Evolutionary conservation across 2,329 filamentous ascomycete species (phyloP), one percentile per base, ranked within the genome.

Genomic region (Tothia fuscella): DNA sequence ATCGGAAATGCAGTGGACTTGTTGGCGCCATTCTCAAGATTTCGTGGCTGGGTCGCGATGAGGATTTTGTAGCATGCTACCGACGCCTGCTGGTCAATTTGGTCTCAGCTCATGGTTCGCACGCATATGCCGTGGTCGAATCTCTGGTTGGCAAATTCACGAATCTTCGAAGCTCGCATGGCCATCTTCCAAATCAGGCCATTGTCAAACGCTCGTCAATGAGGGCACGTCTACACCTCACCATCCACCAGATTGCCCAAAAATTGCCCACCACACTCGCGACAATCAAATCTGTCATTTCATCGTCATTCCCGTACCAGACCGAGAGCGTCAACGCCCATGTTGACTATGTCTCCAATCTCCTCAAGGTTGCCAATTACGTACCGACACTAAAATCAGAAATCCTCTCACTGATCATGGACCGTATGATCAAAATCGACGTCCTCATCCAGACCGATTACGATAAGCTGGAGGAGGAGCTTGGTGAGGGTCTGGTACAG

Each of bases 401-500:
- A 47, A 78, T 96, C 19, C 71, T 94, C 48, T 79, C 86, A 43
- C 66, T 93, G 10, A 81, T 96, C 36, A 81, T 87, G 31, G 82
- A 89, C 51, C 80, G 84, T 47, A 71, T 96, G 6, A 85, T 96
- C 53, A 91, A 91, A 61, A 84, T 96, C 45, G 91, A 98, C 56
- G 86, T 93, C 1, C 84, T 95, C 56, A 91, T 96, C 60, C 89
- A 95, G 61, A 75, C 88, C 38, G 88, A 96, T 53, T 67, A 96
- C 53, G 87, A 96, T 48, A 88, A 96, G 51, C 66, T 94, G 47
- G 89, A 95, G 47, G 87, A 96, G 48, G 88, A 96, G 52, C 67
- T 94, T 46, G 89, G 95, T 47, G 89, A 96, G 48, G 76, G 78
- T 41, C 74, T 89, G 14, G 70, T 83, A 38, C 68, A 70, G 55